Conservation (phyloP, 78 protist genomes). For the Paulinella micropora region DNA sequence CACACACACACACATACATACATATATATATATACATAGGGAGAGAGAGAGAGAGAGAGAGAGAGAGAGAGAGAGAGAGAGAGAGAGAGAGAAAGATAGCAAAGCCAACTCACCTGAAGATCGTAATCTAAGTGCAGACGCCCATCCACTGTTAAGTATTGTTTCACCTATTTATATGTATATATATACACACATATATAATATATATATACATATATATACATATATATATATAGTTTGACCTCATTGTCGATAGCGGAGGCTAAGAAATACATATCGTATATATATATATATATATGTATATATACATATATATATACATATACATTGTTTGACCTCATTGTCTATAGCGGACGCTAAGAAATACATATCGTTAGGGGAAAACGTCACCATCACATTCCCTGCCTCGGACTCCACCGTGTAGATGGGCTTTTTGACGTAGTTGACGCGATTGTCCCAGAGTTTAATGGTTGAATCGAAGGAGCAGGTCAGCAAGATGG, state of each 20-base stretch:
- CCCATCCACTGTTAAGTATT: neutral
- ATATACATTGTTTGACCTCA: too few species aligned
- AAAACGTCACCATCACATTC: neutral
- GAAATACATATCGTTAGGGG: neutral
- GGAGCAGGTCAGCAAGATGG: neutral
- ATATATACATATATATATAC: too few species aligned
- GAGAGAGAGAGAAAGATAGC: too few species aligned
- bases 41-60: too few species aligned
- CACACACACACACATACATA: too few species aligned
- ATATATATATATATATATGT: too few species aligned
- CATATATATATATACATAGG: too few species aligned
- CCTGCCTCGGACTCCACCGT: neutral
- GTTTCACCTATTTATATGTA: too few species aligned
- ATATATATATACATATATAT: too few species aligned
- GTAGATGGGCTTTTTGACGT: neutral
- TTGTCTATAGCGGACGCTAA: neutral
- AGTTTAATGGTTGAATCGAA: neutral
- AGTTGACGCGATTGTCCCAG: neutral
- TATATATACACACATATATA: too few species aligned
- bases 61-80: too few species aligned
- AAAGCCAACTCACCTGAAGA: neutral
- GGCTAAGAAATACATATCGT: neutral
- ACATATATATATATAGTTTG: neutral
- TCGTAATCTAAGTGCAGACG: constrained; percentile 1
- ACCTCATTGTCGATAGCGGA: neutral